Evolutionary conservation across 169 alveolate species (phyloP).

Genomic region (Miamiensis avidus): DNA sequence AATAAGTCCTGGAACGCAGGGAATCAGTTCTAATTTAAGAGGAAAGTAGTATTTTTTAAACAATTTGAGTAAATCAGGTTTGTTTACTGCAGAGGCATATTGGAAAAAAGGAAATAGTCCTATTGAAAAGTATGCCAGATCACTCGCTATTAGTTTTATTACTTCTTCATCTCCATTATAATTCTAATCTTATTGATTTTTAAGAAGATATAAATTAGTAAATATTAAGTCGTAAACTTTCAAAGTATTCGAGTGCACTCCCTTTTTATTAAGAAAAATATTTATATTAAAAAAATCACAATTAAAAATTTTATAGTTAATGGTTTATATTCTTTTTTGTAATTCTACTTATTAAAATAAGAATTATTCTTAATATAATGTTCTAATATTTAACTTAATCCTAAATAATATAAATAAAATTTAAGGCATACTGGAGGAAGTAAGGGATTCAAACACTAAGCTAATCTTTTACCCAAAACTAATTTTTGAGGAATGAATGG

Average conservation of each 20-base stretch:
- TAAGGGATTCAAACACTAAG: constrained; percentile 52
- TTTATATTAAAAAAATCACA: no score
- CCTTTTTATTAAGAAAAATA: background rate
- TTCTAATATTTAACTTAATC: no score
- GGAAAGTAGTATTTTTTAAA: constrained; percentile 31
- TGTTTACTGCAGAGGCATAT: constrained; percentile 35
- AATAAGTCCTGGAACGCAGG: constrained; percentile 47
- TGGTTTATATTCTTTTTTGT: no score
- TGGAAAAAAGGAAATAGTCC: constrained; percentile 52
- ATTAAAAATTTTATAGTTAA: no score
- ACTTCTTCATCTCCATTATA: constrained; percentile 6
- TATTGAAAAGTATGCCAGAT: constrained; percentile 32
- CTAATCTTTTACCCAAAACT: constrained; percentile 40
- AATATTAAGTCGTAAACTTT: background rate
- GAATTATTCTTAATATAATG: no score
- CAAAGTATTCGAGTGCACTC: background rate
- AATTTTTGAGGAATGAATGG: constrained; percentile 38
- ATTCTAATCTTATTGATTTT: background rate
- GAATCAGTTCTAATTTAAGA: constrained; percentile 31
- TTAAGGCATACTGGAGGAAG: constrained; percentile 17
- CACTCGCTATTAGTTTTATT: constrained; percentile 23
- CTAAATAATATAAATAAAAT: no score
- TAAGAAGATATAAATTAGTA: no score
- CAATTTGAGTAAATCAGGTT: constrained; percentile 25
- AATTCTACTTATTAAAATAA: no score